A percentile compares a stretch with the other conserved stretches of the same genome.
Evolutionary conservation across 305 asterid species (phyloP).

Genomic region (Rubia balearica): DNA sequence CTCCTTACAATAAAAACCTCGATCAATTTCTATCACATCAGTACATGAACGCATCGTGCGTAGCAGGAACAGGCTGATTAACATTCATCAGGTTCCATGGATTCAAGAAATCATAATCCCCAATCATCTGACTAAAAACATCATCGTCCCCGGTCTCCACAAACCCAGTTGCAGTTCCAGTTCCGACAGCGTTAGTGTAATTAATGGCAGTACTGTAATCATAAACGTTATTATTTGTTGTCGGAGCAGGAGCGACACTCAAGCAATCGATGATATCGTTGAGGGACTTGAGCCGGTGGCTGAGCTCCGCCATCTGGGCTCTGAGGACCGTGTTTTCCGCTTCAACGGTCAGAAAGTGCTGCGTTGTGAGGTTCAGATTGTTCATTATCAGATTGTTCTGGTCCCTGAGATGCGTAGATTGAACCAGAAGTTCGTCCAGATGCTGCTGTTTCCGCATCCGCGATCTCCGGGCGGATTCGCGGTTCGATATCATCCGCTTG

Average conservation of each 20-base stretch:
- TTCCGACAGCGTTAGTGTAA: neutral
- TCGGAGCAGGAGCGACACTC: constrained; percentile 5
- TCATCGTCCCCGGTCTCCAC: constrained; percentile 11
- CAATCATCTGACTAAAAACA: neutral
- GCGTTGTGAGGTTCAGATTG: constrained; percentile 30
- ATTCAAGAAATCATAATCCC: constrained; percentile 22
- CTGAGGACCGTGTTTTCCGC: constrained; percentile 44
- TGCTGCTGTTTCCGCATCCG: constrained; percentile 63
- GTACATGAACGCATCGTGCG: constrained; percentile 26
- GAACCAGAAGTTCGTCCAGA: constrained; percentile 41
- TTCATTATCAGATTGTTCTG: constrained; percentile 35
- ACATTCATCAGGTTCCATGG: constrained; percentile 24
- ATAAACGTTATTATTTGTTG: neutral
- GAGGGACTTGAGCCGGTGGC: constrained; percentile 44
- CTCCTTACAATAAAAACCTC: neutral
- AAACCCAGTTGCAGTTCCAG: neutral
- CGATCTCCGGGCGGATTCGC: constrained; percentile 62
- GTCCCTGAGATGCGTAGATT: constrained; percentile 33
- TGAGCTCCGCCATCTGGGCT: constrained; percentile 47
- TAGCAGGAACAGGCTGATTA: constrained; percentile 33
- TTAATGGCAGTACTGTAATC: neutral
- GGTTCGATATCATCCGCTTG: constrained; percentile 59
- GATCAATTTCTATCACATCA: constrained; percentile 3
- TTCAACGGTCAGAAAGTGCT: constrained; percentile 36
- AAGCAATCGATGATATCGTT: constrained; percentile 35